These are phyloP conservation scores for Corylus avellana DNA, from an alignment of 306 rosid genomes.

Conservation along the genomic window DNA sequence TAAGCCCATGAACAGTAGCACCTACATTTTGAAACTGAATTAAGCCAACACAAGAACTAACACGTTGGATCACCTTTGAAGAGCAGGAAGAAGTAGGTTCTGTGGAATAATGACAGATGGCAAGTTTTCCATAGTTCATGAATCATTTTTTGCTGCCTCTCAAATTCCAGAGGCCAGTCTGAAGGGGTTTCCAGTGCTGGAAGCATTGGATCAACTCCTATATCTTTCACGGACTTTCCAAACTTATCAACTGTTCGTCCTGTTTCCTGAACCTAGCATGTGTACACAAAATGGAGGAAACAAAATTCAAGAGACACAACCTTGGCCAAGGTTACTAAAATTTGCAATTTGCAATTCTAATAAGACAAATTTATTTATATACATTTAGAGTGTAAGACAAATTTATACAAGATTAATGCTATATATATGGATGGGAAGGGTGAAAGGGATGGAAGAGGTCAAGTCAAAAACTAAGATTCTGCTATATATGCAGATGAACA, in stretches of 20 bases:
- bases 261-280: constrained; percentile 51
- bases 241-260: constrained; percentile 30
- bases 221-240: constrained; percentile 54
- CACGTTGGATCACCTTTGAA: constrained; percentile 71
- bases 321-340: background rate
- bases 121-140: constrained; percentile 90
- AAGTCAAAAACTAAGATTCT: too few relatives aligned
- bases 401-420: too few relatives aligned
- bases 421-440: too few relatives aligned
- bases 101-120: constrained; percentile 78
- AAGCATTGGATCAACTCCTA: constrained; percentile 63
- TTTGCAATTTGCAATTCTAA: background rate
- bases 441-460: too few relatives aligned
- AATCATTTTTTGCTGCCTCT: constrained; percentile 68
- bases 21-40: too few relatives aligned
- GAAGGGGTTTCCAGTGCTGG: constrained; percentile 49
- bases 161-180: constrained; percentile 84
- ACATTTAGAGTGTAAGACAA: too few relatives aligned
- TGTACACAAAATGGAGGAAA: constrained; percentile 19
- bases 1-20: too few relatives aligned
- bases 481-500: too few relatives aligned
- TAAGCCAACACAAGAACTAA: too few relatives aligned
- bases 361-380: background rate
- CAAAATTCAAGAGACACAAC: background rate
- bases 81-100: constrained; percentile 96